Conservation (phyloP, 2,329 filamentous ascomycete species). For the Penicillium palitans region DNA sequence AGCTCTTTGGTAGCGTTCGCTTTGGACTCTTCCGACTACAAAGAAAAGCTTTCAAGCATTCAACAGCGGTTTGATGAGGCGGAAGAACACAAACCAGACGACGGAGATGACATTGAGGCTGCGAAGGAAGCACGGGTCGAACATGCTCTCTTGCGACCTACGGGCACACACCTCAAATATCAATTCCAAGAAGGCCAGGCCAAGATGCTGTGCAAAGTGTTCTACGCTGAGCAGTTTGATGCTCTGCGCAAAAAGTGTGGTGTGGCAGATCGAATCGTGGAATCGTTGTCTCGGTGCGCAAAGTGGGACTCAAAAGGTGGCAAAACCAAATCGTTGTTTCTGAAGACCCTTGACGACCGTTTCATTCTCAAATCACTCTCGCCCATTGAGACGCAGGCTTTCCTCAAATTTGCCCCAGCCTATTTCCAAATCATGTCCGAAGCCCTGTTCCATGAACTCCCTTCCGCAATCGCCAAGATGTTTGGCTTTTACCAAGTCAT, state of each 20-base stretch:
- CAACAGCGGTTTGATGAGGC: constrained; percentile 38
- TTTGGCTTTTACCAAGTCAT: constrained; percentile 96
- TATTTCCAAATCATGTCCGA: constrained; percentile 98
- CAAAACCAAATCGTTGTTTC: constrained; percentile 94
- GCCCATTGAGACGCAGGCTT: constrained; percentile 87
- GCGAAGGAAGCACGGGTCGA: constrained; percentile 73
- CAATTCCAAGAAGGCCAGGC: constrained; percentile 93
- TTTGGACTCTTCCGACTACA: constrained; percentile 83
- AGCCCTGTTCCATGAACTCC: constrained; percentile 89
- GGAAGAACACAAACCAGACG: constrained; percentile 28
- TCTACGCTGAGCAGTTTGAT: constrained; percentile 97
- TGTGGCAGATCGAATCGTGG: constrained; percentile 88
- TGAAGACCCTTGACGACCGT: constrained; percentile 93
- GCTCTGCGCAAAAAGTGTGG: constrained; percentile 90
- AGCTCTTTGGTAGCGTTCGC: constrained; percentile 95
- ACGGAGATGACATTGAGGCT: constrained; percentile 41
- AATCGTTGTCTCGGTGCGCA: constrained; percentile 89
- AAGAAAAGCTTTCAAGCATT: constrained; percentile 67
- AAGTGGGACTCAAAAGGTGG: constrained; percentile 99
- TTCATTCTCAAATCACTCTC: constrained; percentile 91
- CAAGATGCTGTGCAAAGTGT: constrained; percentile 96
- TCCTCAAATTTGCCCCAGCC: constrained; percentile 90
- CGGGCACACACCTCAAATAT: constrained; percentile 92
- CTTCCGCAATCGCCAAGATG: constrained; percentile 98
- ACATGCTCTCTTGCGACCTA: constrained; percentile 77